Conservation (phyloP, 305 asterid species). For the Solanum hybrid region DNA sequence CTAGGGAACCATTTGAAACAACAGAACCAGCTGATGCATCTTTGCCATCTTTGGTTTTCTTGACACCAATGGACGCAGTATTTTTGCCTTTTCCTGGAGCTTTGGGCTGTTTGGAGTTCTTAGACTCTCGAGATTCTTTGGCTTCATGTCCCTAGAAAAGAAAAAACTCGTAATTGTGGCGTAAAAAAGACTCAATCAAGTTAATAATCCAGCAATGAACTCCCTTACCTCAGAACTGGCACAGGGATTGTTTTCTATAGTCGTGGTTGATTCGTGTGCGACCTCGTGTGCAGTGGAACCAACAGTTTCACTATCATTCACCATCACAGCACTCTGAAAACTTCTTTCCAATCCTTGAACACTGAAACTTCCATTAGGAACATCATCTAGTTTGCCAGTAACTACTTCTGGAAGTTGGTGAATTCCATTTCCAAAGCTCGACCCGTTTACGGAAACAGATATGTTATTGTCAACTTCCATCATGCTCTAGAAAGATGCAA, state of each 20-base stretch:
- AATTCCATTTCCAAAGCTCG: conserved; percentile 31
- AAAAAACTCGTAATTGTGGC: background rate
- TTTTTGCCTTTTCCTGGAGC: conserved; percentile 20
- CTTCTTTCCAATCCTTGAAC: conserved; percentile 32
- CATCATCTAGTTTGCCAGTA: conserved; percentile 19
- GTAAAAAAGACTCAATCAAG: background rate
- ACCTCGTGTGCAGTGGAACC: conserved; percentile 9
- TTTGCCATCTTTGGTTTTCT: conserved; percentile 43
- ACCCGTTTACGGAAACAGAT: conserved; percentile 31
- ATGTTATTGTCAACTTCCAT: conserved; percentile 46
- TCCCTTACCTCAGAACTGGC: conserved; percentile 38
- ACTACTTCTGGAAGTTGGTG: conserved; percentile 15
- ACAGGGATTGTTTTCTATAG: conserved; percentile 28
- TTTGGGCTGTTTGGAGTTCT: conserved; percentile 34
- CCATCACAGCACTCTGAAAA: conserved; percentile 25
- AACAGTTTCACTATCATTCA: conserved; percentile 24
- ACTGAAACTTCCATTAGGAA: conserved; percentile 22
- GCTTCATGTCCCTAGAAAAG: conserved; percentile 37
- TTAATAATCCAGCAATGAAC: background rate
- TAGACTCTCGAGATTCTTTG: conserved; percentile 21
- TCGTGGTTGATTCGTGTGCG: conserved; percentile 19
- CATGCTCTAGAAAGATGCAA: conserved; percentile 19
- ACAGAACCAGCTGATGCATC: conserved; percentile 25
- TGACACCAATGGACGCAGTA: conserved; percentile 19
- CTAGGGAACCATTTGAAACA: conserved; percentile 41